Evolutionary conservation across 75 land plant genomes (phyloP).

Genomic region (Picea glauca): DNA sequence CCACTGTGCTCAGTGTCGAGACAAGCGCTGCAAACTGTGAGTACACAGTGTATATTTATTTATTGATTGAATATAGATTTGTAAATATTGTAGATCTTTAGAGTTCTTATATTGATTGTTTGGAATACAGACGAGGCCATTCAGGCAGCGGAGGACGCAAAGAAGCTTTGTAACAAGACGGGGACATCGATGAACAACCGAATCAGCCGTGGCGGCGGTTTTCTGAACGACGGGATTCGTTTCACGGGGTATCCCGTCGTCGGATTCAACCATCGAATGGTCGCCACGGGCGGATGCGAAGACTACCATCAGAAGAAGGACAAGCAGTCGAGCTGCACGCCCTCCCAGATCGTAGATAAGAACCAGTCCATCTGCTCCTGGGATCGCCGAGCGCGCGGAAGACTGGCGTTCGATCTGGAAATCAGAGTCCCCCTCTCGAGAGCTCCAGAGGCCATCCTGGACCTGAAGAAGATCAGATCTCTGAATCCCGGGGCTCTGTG

Average conservation of each 20-base stretch:
- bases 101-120: neutral
- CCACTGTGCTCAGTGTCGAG: neutral
- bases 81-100: neutral
- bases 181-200: neutral
- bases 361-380: neutral
- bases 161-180: neutral
- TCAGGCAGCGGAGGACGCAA: neutral
- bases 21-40: neutral
- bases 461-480: slow-evolving; percentile 18
- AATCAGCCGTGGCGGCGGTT: slow-evolving; percentile 1
- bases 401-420: slow-evolving; percentile 13
- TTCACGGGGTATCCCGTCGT: slow-evolving; percentile 32
- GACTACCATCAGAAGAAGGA: neutral
- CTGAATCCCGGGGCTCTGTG: neutral
- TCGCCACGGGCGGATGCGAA: slow-evolving; percentile 18
- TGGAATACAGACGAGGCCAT: slow-evolving; percentile 1
- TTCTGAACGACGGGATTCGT: slow-evolving; percentile 5
- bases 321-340: neutral
- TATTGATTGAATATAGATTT: neutral
- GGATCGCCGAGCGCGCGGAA: slow-evolving; percentile 3
- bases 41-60: neutral
- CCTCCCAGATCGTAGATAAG: neutral
- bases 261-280: slow-evolving; percentile 19
- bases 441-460: slow-evolving; percentile 13
- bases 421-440: slow-evolving; percentile 10